A percentile compares a stretch with the other conserved stretches of the same genome.
These are phyloP conservation scores for Candida coleopterorum DNA, from an alignment of 805 yeast genomes.

Conservation along the genomic window DNA sequence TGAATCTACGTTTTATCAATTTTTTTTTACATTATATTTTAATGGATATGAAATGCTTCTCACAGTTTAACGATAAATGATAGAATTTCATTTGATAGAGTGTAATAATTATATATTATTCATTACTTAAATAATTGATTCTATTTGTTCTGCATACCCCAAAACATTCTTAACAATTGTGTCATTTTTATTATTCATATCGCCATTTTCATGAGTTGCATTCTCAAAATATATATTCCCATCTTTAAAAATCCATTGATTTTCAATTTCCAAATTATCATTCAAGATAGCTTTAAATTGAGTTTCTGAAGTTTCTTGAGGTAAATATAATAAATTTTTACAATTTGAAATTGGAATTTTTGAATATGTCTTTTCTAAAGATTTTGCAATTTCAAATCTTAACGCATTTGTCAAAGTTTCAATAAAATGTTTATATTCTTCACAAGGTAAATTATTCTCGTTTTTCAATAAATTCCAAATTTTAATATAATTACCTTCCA, in stretches of 20 bases:
- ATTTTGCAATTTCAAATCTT: constrained; percentile 78
- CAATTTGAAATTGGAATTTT: constrained; percentile 78
- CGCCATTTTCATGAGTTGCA: constrained; percentile 43
- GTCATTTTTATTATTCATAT: constrained; percentile 34
- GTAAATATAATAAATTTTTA: constrained; percentile 70
- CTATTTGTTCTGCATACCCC: constrained; percentile 85
- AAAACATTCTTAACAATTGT: constrained; percentile 63
- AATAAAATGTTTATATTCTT: constrained; percentile 77
- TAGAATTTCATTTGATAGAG: too few relatives aligned
- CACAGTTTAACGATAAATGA: too few relatives aligned
- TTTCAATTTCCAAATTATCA: constrained; percentile 29
- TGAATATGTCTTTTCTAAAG: constrained; percentile 74
- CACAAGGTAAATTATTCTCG: constrained; percentile 51
- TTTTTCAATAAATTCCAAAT: constrained; percentile 74
- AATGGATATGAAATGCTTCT: too few relatives aligned
- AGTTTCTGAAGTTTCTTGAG: constrained; percentile 36
- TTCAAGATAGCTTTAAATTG: constrained; percentile 26
- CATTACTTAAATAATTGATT: constrained; percentile 77
- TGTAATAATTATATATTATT: too few relatives aligned
- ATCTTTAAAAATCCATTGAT: constrained; percentile 27
- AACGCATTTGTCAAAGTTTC: constrained; percentile 72
- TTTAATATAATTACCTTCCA: constrained; percentile 95
- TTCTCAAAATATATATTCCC: constrained; percentile 37
- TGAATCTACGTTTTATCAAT: too few relatives aligned
- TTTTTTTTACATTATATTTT: too few relatives aligned